These are phyloP conservation scores for Parastagonospora avenae DNA, from an alignment of 2,329 filamentous ascomycete genomes.

Conservation along the genomic window DNA sequence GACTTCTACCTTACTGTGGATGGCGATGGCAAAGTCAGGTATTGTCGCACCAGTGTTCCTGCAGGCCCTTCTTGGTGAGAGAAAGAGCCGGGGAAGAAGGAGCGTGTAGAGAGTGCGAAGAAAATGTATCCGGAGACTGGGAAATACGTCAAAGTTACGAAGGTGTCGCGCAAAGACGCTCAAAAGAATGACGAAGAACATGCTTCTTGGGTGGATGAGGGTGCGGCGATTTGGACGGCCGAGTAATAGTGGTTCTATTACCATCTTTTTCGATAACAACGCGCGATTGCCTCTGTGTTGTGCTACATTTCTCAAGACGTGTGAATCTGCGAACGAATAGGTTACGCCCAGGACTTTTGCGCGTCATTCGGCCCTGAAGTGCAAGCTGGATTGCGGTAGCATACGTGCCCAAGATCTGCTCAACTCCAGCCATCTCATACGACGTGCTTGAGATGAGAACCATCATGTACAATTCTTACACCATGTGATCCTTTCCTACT, in stretches of 20 bases:
- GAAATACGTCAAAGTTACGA: slow-evolving; percentile 27
- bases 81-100: slow-evolving; percentile 5
- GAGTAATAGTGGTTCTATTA: slow-evolving; percentile 1
- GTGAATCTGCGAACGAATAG: too few species aligned
- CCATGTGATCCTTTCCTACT: too few species aligned
- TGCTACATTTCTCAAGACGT: too few species aligned
- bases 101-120: not conserved
- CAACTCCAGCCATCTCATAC: too few species aligned
- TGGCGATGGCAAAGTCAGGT: slow-evolving; percentile 31
- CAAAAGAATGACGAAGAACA: not conserved
- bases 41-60: slow-evolving; percentile 20
- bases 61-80: slow-evolving; percentile 20
- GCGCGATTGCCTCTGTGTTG: too few species aligned
- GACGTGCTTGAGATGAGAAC: too few species aligned
- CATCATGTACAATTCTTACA: too few species aligned
- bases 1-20: slow-evolving; percentile 29
- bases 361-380: too few species aligned
- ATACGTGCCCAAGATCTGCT: too few species aligned
- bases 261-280: too few species aligned
- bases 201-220: slow-evolving; percentile 5
- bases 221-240: slow-evolving; percentile 11
- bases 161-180: not conserved
- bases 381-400: too few species aligned
- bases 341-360: too few species aligned
- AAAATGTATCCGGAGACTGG: slow-evolving; percentile 19